Base-by-base conservation (phyloP, 176 grass and related monocot species). In the Aegilops tauschii region DNA sequence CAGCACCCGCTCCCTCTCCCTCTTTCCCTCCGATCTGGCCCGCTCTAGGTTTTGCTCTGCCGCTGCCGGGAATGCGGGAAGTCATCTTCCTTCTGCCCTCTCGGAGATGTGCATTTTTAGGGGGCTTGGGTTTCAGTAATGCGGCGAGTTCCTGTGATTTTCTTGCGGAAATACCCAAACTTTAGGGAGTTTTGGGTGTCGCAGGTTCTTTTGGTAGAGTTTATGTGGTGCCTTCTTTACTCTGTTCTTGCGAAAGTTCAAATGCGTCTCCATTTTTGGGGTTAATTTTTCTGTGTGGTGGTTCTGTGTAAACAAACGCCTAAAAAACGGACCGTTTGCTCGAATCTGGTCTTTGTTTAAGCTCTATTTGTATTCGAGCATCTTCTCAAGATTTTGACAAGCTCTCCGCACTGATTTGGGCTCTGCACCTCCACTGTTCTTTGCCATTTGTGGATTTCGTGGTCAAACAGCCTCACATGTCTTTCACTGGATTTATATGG, bases 401-500 rank as follows among this genome's bases (percentile, higher is more conserved):
- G 17, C 11, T 39, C 23, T 72, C 14, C 78, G 13, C 88, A 49
- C 59, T 21, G 49, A 69, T 76, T 44, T 47, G 25, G 78, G 49
- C 71, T 69, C 69, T 69, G 61, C n/a, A 10, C 25, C 83, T 18
- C 21, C 34, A 63, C 13, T 78, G 42, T 61, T 76, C 18, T 10
- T 62, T 28, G 7, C 69, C 49, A 14, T 29, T 6, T 76, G 45
- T 54, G 23, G 7, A 82, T 77, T 88, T 52, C 61, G 0, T 23
- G 18, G 72, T 45, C n/a, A 69, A 83, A 47, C 5, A 47, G 29
- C 30, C 37, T 73, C 16, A 67, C 10, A 40, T 5, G 54, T 79
- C 25, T 69, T 85, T 9, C 66, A 37, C 25, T 73, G 17, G 66
- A 20, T 76, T 91, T 85, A 37, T 12, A 73, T 63, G 35, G 37